Conservation (phyloP, 2,329 filamentous ascomycete genomes). For the Aureobasidium sp. region DNA sequence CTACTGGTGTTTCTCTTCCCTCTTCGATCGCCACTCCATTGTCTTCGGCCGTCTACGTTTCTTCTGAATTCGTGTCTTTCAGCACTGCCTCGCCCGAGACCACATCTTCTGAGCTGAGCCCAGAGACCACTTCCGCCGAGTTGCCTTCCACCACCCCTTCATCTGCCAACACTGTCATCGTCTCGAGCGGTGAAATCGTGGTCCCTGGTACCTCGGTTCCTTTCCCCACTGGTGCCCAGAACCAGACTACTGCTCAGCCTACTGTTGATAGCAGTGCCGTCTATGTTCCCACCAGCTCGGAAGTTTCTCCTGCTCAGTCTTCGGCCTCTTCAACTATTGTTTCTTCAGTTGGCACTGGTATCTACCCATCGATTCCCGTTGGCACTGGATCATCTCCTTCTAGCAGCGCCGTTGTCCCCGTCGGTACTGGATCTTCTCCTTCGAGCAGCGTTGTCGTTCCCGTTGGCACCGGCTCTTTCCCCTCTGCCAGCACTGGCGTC, state of each 20-base stretch:
- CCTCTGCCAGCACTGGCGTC: background rate
- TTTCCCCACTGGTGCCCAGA: conserved; percentile 1
- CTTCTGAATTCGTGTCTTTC: conserved; percentile 15
- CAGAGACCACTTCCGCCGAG: conserved; percentile 18
- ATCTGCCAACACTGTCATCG: background rate
- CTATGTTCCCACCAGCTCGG: background rate
- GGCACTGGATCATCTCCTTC: background rate
- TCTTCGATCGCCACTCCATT: background rate
- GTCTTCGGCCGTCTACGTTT: conserved; percentile 1
- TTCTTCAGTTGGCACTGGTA: background rate
- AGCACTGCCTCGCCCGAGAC: conserved; percentile 21
- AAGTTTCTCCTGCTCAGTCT: background rate
- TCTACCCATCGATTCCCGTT: background rate
- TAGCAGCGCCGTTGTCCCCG: background rate
- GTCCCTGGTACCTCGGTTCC: conserved; percentile 14
- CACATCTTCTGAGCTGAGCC: conserved; percentile 14
- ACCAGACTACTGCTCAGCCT: conserved; percentile 14
- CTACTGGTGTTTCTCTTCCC: background rate
- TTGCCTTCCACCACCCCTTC: conserved; percentile 6
- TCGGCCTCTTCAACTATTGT: background rate
- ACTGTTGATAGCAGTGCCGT: conserved; percentile 1
- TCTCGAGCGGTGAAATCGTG: conserved; percentile 13
- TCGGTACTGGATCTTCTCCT: conserved; percentile 5
- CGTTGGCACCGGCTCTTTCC: conserved; percentile 7
- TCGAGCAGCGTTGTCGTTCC: background rate